Percentiles rank a stretch among this genome's conserved stretches.
phyloP scores from a whole-genome alignment of 2,329 filamentous ascomycete genomes.

The Aureobasidium sp. region DNA sequence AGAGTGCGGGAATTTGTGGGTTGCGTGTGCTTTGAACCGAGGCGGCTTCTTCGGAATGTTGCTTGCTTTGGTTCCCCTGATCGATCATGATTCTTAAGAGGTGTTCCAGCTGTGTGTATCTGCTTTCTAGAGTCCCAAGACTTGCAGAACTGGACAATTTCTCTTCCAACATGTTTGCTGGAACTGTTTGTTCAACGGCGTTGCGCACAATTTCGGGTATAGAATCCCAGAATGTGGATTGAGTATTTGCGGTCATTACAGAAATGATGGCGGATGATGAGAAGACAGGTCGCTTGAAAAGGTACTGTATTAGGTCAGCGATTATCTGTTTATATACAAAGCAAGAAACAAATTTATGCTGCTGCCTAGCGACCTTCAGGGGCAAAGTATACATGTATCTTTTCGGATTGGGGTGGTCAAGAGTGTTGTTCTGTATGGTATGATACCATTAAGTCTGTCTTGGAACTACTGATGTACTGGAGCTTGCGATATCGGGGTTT shows the following conservation, averaged over 20 bases:
- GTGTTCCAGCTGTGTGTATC: background rate
- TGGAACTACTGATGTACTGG: no score
- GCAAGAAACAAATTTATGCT: background rate
- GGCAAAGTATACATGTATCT: background rate
- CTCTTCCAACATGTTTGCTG: background rate
- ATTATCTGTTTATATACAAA: background rate
- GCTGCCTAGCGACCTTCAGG: background rate
- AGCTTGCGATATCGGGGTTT: no score
- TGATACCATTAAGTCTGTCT: no score
- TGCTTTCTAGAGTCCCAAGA: background rate
- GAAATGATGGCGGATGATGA: background rate
- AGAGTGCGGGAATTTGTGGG: background rate
- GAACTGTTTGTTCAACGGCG: background rate
- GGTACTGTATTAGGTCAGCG: background rate
- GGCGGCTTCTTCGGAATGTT: background rate
- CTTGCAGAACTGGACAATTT: background rate
- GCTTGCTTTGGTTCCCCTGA: background rate
- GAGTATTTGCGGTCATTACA: background rate
- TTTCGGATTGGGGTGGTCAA: background rate
- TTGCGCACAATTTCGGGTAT: background rate
- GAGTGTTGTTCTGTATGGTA: no score
- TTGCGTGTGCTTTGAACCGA: background rate
- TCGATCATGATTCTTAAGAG: background rate
- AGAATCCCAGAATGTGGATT: background rate
- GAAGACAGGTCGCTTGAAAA: background rate